Evolutionary conservation across 495 filamentous ascomycete genomes (phyloP).

Genomic region (Aspergillus saccharolyticus): DNA sequence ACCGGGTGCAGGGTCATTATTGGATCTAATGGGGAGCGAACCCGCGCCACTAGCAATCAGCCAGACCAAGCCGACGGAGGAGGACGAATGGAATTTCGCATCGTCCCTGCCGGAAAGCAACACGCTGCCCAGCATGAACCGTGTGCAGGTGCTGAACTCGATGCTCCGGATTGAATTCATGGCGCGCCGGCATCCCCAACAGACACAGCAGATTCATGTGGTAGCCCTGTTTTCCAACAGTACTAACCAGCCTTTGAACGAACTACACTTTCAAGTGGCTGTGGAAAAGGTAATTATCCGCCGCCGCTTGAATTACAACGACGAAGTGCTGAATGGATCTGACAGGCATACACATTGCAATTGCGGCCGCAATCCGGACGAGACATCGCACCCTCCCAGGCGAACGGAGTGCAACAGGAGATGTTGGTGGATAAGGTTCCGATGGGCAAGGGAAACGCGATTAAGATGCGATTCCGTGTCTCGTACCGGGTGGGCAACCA

Average conservation of each 20-base stretch:
- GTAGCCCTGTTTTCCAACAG: constrained; percentile 72
- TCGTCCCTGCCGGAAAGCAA: constrained; percentile 71
- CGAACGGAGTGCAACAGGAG: constrained; percentile 73
- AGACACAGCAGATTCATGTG: constrained; percentile 49
- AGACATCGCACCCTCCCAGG: constrained; percentile 65
- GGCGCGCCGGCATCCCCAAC: constrained; percentile 33
- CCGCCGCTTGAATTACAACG: background rate
- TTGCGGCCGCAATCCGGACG: constrained; percentile 81
- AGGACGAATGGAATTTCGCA: constrained; percentile 91
- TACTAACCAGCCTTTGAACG: constrained; percentile 61
- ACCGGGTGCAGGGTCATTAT: constrained; percentile 34
- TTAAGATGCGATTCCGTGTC: constrained; percentile 86
- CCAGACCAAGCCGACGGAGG: constrained; percentile 28
- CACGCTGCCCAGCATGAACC: constrained; percentile 50
- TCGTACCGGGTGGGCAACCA: constrained; percentile 67
- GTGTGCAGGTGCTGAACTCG: constrained; percentile 55
- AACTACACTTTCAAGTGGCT: constrained; percentile 85
- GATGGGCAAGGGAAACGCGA: constrained; percentile 61
- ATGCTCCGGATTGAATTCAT: constrained; percentile 51
- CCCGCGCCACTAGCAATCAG: constrained; percentile 20
- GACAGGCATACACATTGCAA: constrained; percentile 70
- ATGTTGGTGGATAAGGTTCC: constrained; percentile 73
- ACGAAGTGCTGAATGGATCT: background rate
- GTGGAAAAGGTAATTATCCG: constrained; percentile 73
- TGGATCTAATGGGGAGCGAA: constrained; percentile 34